phyloP scores from a whole-genome alignment of 495 filamentous ascomycete genomes.

The Talaromyces proteolyticus region DNA sequence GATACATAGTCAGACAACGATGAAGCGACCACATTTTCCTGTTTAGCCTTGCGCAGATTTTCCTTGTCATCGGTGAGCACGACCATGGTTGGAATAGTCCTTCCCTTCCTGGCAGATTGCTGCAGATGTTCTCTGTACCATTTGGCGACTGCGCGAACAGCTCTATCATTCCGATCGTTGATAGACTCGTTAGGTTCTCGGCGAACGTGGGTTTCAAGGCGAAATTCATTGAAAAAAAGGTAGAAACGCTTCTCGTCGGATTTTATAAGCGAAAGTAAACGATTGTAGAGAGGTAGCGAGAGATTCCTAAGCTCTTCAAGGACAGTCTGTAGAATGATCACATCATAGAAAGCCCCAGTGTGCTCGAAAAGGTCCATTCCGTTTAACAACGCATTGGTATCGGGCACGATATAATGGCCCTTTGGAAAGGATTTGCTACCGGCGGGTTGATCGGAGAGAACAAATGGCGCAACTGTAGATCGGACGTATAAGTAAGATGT shows the following conservation, averaged over 20 bases:
- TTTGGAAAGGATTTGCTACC: slow-evolving; percentile 73
- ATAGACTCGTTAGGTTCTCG: slow-evolving; percentile 76
- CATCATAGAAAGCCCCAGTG: slow-evolving; percentile 86
- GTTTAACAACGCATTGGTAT: slow-evolving; percentile 93
- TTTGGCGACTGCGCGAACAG: slow-evolving; percentile 75
- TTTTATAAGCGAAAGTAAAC: slow-evolving; percentile 79
- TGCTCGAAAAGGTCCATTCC: slow-evolving; percentile 97
- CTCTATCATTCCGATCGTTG: slow-evolving; percentile 94
- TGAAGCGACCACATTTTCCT: slow-evolving; percentile 61
- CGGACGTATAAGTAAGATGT: slow-evolving; percentile 13
- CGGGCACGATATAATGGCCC: slow-evolving; percentile 92
- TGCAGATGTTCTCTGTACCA: slow-evolving; percentile 86
- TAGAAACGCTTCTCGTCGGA: slow-evolving; percentile 96
- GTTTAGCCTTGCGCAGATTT: slow-evolving; percentile 76
- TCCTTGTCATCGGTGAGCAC: slow-evolving; percentile 92
- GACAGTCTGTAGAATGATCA: slow-evolving; percentile 89
- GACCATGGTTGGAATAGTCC: slow-evolving; percentile 67
- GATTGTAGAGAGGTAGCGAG: slow-evolving; percentile 91
- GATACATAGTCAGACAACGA: slow-evolving; percentile 73
- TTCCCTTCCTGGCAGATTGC: slow-evolving; percentile 45
- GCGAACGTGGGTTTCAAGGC: slow-evolving; percentile 79
- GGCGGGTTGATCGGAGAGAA: slow-evolving; percentile 81
- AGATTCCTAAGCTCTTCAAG: slow-evolving; percentile 93
- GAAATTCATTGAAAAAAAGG: slow-evolving; percentile 98
- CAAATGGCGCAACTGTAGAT: slow-evolving; percentile 63